Evolutionary conservation across 2,329 filamentous ascomycete species (phyloP).

Genomic region (Venturiaceae sp.): DNA sequence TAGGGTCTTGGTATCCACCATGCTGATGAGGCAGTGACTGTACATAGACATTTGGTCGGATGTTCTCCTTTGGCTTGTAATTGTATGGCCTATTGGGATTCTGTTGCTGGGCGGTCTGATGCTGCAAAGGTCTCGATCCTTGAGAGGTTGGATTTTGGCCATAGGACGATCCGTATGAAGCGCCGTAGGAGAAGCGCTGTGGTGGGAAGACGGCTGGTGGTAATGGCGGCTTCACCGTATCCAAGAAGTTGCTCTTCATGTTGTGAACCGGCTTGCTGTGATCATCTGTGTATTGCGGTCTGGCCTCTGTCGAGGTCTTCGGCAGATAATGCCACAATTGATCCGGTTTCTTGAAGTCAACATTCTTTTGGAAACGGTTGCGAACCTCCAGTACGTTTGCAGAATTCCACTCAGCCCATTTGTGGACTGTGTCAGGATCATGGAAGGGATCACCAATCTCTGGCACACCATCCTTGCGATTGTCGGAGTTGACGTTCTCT

Average conservation of each 20-base stretch:
- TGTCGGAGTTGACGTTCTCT: conserved; percentile 32
- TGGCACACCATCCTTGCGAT: conserved; percentile 40
- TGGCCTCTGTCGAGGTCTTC: conserved; percentile 77
- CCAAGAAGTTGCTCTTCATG: conserved; percentile 60
- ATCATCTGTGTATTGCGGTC: conserved; percentile 83
- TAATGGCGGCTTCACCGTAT: conserved; percentile 41
- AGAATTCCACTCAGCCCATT: conserved; percentile 61
- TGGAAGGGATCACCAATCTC: conserved; percentile 37
- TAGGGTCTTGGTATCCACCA: not conserved
- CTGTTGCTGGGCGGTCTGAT: not conserved
- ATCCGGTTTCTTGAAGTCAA: conserved; percentile 63
- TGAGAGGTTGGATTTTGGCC: not conserved
- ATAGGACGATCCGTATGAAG: not conserved
- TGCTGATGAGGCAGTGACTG: not conserved
- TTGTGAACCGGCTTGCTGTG: conserved; percentile 52
- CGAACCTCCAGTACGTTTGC: conserved; percentile 23
- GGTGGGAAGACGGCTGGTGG: conserved; percentile 19
- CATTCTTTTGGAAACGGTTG: conserved; percentile 47
- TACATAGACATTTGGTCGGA: conserved; percentile 7
- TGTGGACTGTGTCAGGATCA: conserved; percentile 32
- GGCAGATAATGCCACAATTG: conserved; percentile 87
- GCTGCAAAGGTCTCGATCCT: not conserved
- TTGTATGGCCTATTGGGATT: conserved; percentile 41
- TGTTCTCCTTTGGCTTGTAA: conserved; percentile 41
- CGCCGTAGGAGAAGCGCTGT: not conserved